A percentile compares a stretch with the other conserved stretches of the same genome.
These are phyloP conservation scores for Salix caprea DNA, from an alignment of 345 rosid genomes.

Conservation along the genomic window DNA sequence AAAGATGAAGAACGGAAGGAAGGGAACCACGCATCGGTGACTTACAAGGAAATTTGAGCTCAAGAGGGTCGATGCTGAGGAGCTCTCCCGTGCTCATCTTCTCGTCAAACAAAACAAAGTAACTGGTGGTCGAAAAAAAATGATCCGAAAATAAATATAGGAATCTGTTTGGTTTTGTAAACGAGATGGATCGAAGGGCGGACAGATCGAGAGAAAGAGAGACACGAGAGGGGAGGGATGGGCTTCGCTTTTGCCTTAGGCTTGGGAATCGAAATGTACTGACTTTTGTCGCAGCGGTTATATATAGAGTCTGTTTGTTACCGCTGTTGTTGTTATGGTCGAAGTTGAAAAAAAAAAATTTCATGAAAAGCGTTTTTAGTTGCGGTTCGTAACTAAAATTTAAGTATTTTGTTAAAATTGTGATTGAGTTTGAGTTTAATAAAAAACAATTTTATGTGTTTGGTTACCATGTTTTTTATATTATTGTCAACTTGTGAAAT, in stretches of 20 bases:
- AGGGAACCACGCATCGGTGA: not conserved
- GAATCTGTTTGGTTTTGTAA: not conserved
- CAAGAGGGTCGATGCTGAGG: conserved; percentile 66
- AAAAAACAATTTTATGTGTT: too few species aligned
- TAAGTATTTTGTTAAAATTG: too few species aligned
- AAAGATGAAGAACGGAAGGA: not conserved
- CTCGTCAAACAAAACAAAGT: not conserved
- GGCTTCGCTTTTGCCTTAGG: not conserved
- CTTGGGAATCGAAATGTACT: not conserved
- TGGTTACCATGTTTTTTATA: too few species aligned
- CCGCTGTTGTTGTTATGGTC: too few species aligned
- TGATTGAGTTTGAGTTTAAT: too few species aligned
- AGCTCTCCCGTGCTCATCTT: conserved; percentile 70
- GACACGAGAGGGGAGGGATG: not conserved
- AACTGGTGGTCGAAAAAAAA: not conserved
- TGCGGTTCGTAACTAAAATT: too few species aligned
- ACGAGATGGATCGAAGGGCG: not conserved
- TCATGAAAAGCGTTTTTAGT: too few species aligned
- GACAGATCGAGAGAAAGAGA: conserved; percentile 6
- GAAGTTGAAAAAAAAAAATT: too few species aligned
- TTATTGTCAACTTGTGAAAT: too few species aligned
- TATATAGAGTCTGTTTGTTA: too few species aligned
- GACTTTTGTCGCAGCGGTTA: too few species aligned
- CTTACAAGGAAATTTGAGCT: conserved; percentile 74
- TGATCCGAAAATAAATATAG: conserved; percentile 14